Evolutionary conservation across 1,284 basidiomycete genomes (phyloP).

Genomic region (Chalciporus sp.): DNA sequence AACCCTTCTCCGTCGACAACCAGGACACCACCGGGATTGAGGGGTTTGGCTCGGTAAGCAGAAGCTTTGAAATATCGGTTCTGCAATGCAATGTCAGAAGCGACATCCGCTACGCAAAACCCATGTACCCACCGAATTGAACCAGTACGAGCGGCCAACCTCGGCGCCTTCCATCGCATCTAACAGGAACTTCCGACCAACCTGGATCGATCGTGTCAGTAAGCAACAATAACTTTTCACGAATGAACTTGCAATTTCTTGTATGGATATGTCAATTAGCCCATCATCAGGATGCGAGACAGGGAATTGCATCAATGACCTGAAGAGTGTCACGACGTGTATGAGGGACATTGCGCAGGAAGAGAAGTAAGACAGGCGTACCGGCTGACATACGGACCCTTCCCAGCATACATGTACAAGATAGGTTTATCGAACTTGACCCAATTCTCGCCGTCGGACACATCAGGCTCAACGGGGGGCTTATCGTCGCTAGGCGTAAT

Average conservation of each 20-base stretch:
- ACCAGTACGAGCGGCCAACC: slow-evolving; percentile 71
- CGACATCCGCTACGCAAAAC: not conserved
- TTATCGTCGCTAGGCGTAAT: slow-evolving; percentile 22
- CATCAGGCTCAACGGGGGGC: slow-evolving; percentile 32
- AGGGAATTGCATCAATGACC: slow-evolving; percentile 88
- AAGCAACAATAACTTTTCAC: not conserved
- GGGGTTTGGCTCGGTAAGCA: slow-evolving; percentile 76
- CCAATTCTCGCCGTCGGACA: slow-evolving; percentile 61
- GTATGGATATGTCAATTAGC: slow-evolving; percentile 75
- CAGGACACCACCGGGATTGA: slow-evolving; percentile 54
- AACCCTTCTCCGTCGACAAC: slow-evolving; percentile 85
- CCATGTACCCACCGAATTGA: slow-evolving; percentile 44
- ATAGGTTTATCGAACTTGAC: slow-evolving; percentile 71
- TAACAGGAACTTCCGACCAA: slow-evolving; percentile 54
- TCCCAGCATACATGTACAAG: slow-evolving; percentile 72
- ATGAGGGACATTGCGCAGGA: not conserved
- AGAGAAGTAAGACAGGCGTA: slow-evolving; percentile 28
- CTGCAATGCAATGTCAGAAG: slow-evolving; percentile 39
- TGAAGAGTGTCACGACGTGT: slow-evolving; percentile 21
- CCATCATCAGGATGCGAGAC: slow-evolving; percentile 81
- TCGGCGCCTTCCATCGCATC: slow-evolving; percentile 68
- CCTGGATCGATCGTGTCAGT: slow-evolving; percentile 37
- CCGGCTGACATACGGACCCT: slow-evolving; percentile 73
- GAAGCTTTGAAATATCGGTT: slow-evolving; percentile 79
- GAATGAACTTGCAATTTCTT: slow-evolving; percentile 55